phyloP scores from a whole-genome alignment of 2,329 filamentous ascomycete species.

The Microsporum canis region DNA sequence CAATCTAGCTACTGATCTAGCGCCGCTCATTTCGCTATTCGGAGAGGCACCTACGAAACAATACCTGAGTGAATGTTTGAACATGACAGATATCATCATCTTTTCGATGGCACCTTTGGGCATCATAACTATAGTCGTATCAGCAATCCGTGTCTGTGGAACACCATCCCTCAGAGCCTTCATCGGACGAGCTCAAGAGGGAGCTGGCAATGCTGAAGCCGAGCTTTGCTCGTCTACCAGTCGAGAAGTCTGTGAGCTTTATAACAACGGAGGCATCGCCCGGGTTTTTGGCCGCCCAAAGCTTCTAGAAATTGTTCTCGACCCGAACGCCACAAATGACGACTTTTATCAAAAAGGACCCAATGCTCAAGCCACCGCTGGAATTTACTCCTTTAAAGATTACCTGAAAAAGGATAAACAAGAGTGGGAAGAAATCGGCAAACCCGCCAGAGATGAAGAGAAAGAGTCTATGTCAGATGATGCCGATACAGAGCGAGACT shows the following conservation, averaged over 20 bases:
- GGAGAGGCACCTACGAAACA: constrained; percentile 40
- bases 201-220: constrained; percentile 22
- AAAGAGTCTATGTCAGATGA: not conserved
- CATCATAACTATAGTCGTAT: constrained; percentile 35
- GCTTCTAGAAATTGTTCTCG: constrained; percentile 24
- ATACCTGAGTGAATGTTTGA: constrained; percentile 37
- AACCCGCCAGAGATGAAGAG: not conserved
- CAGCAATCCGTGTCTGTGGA: constrained; percentile 38
- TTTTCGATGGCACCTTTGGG: constrained; percentile 40
- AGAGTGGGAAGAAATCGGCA: not conserved
- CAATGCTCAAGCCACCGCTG: not conserved
- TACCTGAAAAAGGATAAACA: constrained; percentile 4
- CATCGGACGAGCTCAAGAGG: constrained; percentile 38
- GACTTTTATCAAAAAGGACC: constrained; percentile 22
- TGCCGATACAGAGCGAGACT: not conserved
- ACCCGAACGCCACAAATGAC: constrained; percentile 33
- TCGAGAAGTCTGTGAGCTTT: constrained; percentile 18
- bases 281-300: constrained; percentile 10
- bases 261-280: constrained; percentile 17
- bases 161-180: constrained; percentile 34
- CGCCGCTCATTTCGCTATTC: constrained; percentile 32
- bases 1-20: constrained; percentile 13
- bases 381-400: not conserved
- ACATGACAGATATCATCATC: constrained; percentile 35
- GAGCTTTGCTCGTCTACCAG: constrained; percentile 34